These are phyloP conservation scores for Chaetomium sp. DNA, from an alignment of 2,329 filamentous ascomycete genomes.

Conservation along the genomic window DNA sequence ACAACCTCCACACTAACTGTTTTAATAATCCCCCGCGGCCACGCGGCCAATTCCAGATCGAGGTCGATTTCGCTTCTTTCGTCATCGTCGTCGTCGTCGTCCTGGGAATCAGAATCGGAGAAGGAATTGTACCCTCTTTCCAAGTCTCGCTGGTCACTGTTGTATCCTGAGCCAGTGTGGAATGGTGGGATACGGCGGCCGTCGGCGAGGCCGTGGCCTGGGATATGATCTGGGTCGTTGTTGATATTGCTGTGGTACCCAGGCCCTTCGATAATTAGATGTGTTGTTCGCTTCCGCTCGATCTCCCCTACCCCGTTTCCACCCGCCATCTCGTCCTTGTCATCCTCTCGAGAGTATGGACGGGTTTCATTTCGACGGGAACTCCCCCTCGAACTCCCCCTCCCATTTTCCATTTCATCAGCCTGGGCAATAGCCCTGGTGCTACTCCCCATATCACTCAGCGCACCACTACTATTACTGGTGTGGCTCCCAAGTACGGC, in stretches of 20 bases:
- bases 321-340: background rate
- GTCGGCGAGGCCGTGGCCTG: too few species aligned
- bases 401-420: background rate
- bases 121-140: too few species aligned
- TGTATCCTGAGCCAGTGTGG: too few species aligned
- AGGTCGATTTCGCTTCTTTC: slow-evolving; percentile 16
- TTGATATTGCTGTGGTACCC: background rate
- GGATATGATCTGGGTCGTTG: too few species aligned
- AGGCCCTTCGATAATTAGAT: slow-evolving; percentile 25
- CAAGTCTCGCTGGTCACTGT: too few species aligned
- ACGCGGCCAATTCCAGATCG: slow-evolving; percentile 15
- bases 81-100: background rate
- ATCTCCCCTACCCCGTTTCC: background rate
- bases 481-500: background rate
- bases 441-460: background rate
- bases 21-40: slow-evolving; percentile 34
- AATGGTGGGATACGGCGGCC: too few species aligned
- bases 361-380: too few species aligned
- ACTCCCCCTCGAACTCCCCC: background rate
- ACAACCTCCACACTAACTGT: slow-evolving; percentile 33
- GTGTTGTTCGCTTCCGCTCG: background rate
- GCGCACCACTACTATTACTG: background rate
- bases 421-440: slow-evolving; percentile 9
- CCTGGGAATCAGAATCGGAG: background rate
- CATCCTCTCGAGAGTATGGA: too few species aligned